Base-by-base conservation (phyloP, 2,329 filamentous ascomycete genomes). In the Stemphylium beticola region DNA sequence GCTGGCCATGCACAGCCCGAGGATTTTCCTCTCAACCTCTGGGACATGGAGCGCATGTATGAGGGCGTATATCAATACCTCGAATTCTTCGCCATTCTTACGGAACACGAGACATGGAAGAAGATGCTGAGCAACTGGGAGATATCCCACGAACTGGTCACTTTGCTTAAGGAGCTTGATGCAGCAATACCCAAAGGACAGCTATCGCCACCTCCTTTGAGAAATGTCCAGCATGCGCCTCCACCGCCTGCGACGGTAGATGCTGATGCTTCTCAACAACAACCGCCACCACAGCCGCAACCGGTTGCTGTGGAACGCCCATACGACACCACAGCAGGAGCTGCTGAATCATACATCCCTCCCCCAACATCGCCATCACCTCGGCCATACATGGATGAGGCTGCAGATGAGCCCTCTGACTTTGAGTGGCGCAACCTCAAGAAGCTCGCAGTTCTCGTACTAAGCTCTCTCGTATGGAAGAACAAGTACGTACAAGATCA, bases 41-140 rank as follows among this genome's bases (percentile, higher is more conserved):
- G 93, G 93, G 93, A 98, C 68, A 96, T 98, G 89, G 93, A 98
- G 73, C 87, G 93, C 12, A 93, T 96, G 54, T 96, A 96, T 73
- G 93, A 98, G 69, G 93, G 93, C 0, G 86, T 98, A 1, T 92
- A 93, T 46, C 93, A 97, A 74, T 96, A 96, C 70, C 85, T 98
- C 1, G 93, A 97, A 66, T 96, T 98, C 72, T 89, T 97, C 49
- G 92, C 90, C 14, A 93, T 95, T 0, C 85, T 96, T 24, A 92
- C 91, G 0, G 93, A 96, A 69, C 89, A 93, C 66, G 83, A 88
- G 38, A 88, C 91, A 45, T 92, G 92, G 80, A 91, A 96, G 59
- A 84, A 86, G 37, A 88, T 96, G 58, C 83, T 98, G 34, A 91
- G 96, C 44, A 89, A 96, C 61, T 98, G 93, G 90, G 92, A 97